Conservation (phyloP, 2,329 filamentous ascomycete genomes). For the Bipolaris zeicola region DNA sequence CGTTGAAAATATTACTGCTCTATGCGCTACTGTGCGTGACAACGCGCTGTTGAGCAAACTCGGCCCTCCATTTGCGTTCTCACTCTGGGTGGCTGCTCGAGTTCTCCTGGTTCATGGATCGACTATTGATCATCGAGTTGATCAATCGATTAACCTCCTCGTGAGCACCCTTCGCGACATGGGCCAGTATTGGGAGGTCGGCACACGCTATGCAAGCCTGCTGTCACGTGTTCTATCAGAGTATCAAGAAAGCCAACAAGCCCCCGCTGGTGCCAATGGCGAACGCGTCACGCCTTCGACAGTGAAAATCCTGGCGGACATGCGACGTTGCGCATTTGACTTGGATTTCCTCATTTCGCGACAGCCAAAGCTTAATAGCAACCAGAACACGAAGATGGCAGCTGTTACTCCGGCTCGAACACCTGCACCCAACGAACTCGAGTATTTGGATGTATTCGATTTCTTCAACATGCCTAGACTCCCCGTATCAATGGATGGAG, state of each 20-base stretch:
- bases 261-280: constrained; percentile 61
- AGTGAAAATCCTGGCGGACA: constrained; percentile 86
- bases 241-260: constrained; percentile 75
- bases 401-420: constrained; percentile 65
- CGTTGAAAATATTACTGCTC: constrained; percentile 70
- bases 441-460: constrained; percentile 91
- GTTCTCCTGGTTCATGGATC: constrained; percentile 88
- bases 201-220: constrained; percentile 78
- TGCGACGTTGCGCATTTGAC: constrained; percentile 89
- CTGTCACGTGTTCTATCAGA: constrained; percentile 85
- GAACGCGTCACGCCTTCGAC: constrained; percentile 79
- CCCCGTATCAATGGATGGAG: constrained; percentile 50
- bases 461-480: constrained; percentile 91
- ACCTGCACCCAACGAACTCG: constrained; percentile 79
- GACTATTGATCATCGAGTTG: constrained; percentile 83
- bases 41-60: constrained; percentile 78
- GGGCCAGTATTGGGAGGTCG: constrained; percentile 84
- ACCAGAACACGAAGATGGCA: constrained; percentile 40
- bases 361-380: constrained; percentile 61
- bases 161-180: constrained; percentile 81
- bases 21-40: constrained; percentile 76
- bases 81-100: constrained; percentile 87
- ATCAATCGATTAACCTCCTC: constrained; percentile 78
- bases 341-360: constrained; percentile 87
- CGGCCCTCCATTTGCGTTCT: constrained; percentile 89